Evolutionary conservation across 805 yeast genomes (phyloP).

Genomic region (Starmerella sirachaensis): DNA sequence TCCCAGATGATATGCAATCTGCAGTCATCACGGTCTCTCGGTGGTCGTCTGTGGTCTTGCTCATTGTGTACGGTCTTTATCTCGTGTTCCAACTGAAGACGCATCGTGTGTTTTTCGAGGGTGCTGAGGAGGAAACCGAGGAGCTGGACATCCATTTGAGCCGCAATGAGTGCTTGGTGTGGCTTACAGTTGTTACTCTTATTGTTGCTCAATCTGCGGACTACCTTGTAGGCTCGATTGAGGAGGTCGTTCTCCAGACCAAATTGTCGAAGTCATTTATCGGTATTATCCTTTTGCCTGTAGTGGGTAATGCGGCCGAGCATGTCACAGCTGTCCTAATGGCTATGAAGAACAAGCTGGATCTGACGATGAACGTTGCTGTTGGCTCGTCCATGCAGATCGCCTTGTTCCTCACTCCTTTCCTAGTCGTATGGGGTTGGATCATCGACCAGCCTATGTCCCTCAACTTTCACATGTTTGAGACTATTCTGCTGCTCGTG

Average conservation of each 20-base stretch:
- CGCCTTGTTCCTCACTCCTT: constrained; percentile 89
- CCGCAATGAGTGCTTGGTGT: constrained; percentile 40
- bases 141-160: constrained; percentile 36
- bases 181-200: constrained; percentile 54
- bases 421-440: constrained; percentile 95
- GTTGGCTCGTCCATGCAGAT: constrained; percentile 93
- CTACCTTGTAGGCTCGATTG: constrained; percentile 85
- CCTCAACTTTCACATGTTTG: constrained; percentile 80
- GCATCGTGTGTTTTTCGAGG: constrained; percentile 67
- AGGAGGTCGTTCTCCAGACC: constrained; percentile 67
- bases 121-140: constrained; percentile 31
- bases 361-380: constrained; percentile 92
- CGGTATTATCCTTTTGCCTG: constrained; percentile 86
- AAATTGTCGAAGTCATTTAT: constrained; percentile 91
- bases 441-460: constrained; percentile 81
- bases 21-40: constrained; percentile 66
- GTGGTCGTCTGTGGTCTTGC: constrained; percentile 69
- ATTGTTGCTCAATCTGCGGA: constrained; percentile 87
- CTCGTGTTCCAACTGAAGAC: constrained; percentile 80
- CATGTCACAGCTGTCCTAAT: constrained; percentile 94
- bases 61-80: constrained; percentile 65
- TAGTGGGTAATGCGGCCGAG: constrained; percentile 97
- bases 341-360: constrained; percentile 91
- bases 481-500: constrained; percentile 82
- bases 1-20: constrained; percentile 30